Evolutionary conservation across 495 filamentous ascomycete species (phyloP).

Genomic region (Ramalina intermedia): DNA sequence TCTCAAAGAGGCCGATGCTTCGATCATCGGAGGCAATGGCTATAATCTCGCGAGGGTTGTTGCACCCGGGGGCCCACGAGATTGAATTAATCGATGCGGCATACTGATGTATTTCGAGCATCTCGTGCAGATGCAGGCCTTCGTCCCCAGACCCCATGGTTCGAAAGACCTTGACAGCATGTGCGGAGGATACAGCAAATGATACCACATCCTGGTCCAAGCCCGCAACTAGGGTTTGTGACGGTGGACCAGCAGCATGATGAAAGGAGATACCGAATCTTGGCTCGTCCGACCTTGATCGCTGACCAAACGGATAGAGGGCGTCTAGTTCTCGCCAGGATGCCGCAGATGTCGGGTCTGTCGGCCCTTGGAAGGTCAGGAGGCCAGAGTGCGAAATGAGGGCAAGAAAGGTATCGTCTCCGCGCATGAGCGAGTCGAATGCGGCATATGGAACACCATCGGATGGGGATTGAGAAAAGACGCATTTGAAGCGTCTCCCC

Average conservation of each 20-base stretch:
- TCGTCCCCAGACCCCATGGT: slow-evolving; percentile 39
- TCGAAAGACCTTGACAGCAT: slow-evolving; percentile 64
- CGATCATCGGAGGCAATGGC: slow-evolving; percentile 91
- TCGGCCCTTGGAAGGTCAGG: slow-evolving; percentile 71
- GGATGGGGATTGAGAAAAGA: slow-evolving; percentile 40
- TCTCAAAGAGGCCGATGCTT: slow-evolving; percentile 66
- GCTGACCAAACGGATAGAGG: slow-evolving; percentile 44
- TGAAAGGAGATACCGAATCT: slow-evolving; percentile 76
- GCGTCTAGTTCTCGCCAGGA: slow-evolving; percentile 63
- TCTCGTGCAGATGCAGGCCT: slow-evolving; percentile 55
- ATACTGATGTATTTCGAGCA: slow-evolving; percentile 49
- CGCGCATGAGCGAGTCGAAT: slow-evolving; percentile 63
- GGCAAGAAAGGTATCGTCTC: slow-evolving; percentile 66
- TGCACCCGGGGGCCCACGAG: slow-evolving; percentile 81
- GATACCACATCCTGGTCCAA: slow-evolving; percentile 58
- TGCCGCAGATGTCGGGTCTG: slow-evolving; percentile 65
- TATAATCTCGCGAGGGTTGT: slow-evolving; percentile 73
- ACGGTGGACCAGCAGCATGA: slow-evolving; percentile 66
- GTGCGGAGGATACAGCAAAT: slow-evolving; percentile 73
- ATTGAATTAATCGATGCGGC: slow-evolving; percentile 75
- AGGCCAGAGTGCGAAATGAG: slow-evolving; percentile 68
- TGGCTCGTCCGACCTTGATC: slow-evolving; percentile 64
- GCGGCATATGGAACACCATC: slow-evolving; percentile 55
- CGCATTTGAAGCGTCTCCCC: slow-evolving; percentile 62
- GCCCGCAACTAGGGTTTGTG: slow-evolving; percentile 58